Percentiles rank a stretch among this genome's conserved stretches.
Conservation (phyloP, 805 yeast species). For the Pichia insulana region DNA sequence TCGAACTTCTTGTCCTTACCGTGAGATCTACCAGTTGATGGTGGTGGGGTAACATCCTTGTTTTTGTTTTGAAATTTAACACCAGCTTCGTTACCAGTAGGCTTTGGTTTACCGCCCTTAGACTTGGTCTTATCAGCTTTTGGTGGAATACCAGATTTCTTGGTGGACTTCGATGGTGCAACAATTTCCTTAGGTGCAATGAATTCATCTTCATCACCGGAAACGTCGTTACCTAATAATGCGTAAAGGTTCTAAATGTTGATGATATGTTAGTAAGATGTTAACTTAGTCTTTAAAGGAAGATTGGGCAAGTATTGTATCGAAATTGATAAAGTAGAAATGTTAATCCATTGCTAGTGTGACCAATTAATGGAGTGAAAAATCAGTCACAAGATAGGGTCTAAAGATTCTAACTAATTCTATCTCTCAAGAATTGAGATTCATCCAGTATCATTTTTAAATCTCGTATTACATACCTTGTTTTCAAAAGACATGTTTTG, state of each 20-base stretch:
- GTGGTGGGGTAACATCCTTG: constrained; percentile 49
- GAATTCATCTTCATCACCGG: constrained; percentile 56
- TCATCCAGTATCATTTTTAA: too few species aligned
- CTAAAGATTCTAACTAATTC: too few species aligned
- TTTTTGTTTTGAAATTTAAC: constrained; percentile 66
- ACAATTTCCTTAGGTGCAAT: constrained; percentile 66
- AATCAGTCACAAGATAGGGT: not conserved
- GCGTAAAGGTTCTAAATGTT: constrained; percentile 60
- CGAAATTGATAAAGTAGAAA: too few species aligned
- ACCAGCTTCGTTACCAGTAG: constrained; percentile 86
- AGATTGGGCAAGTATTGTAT: too few species aligned
- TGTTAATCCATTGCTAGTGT: too few species aligned
- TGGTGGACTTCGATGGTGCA: constrained; percentile 74
- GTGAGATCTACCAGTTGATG: constrained; percentile 36
- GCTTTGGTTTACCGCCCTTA: constrained; percentile 58
- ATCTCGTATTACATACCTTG: constrained; percentile 13
- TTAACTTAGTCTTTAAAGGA: not conserved
- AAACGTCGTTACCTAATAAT: constrained; percentile 83
- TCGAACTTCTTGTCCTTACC: constrained; percentile 53
- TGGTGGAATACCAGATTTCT: constrained; percentile 75
- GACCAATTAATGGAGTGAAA: not conserved
- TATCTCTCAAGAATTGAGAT: too few species aligned
- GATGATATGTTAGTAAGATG: not conserved
- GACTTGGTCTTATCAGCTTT: constrained; percentile 76
- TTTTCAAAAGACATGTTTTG: constrained; percentile 15